Conservation (phyloP, 331 rosid genomes). For the Dryas integrifolia region DNA sequence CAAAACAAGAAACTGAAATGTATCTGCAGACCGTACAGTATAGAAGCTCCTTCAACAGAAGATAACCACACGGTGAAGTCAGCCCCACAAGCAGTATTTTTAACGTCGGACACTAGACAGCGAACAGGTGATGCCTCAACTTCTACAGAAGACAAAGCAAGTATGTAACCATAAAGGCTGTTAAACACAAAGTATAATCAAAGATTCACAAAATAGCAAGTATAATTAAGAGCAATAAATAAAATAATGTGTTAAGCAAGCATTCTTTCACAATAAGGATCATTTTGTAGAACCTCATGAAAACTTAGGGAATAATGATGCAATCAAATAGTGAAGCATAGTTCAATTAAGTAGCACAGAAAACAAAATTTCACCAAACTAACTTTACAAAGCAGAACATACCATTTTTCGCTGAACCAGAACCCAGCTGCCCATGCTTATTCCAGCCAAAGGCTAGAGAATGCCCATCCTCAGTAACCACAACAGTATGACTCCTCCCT, state of each 20-base stretch:
- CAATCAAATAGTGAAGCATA: background rate
- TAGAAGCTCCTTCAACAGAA: conserved; percentile 84
- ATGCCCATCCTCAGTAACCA: conserved; percentile 70
- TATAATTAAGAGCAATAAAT: background rate
- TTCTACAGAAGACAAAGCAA: conserved; percentile 45
- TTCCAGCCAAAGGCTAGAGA: conserved; percentile 94
- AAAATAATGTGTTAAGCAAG: background rate
- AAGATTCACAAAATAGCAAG: background rate
- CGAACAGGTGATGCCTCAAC: conserved; percentile 77
- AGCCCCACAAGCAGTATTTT: conserved; percentile 65
- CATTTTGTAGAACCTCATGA: background rate
- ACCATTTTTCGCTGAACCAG: conserved; percentile 79
- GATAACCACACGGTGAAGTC: conserved; percentile 93
- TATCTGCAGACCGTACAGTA: conserved; percentile 74
- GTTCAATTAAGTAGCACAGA: background rate
- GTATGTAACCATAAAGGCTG: conserved; percentile 12
- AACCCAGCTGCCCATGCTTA: conserved; percentile 93
- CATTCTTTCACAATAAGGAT: background rate
- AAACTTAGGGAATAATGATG: background rate
- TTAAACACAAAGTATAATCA: background rate
- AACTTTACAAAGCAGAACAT: conserved; percentile 28
- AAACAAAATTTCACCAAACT: conserved; percentile 7
- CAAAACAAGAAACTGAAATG: conserved; percentile 23
- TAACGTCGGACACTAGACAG: conserved; percentile 84
- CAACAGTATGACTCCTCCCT: conserved; percentile 80